Percentiles rank a stretch among this genome's conserved stretches.
phyloP scores from a whole-genome alignment of 106 monocot genomes.

The Agapanthus africanus region DNA sequence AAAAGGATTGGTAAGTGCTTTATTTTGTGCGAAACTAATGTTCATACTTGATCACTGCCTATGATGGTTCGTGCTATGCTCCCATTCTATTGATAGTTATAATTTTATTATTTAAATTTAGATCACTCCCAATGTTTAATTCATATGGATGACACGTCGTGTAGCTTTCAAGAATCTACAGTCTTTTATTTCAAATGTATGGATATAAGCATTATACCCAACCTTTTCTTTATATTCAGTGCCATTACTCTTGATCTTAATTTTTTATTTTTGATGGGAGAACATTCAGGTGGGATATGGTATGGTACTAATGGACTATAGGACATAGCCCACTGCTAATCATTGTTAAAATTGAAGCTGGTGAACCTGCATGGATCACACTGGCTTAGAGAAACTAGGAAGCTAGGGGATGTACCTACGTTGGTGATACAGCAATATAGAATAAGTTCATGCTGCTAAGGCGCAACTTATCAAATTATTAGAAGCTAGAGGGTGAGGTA shows the following conservation, averaged over 20 bases:
- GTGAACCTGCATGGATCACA: too few species aligned
- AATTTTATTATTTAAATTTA: neutral
- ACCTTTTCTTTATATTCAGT: neutral
- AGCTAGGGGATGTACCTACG: too few species aligned
- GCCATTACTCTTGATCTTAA: neutral
- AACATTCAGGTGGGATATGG: neutral
- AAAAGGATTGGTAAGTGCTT: slow-evolving; percentile 57
- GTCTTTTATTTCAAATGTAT: neutral
- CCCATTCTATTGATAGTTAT: neutral
- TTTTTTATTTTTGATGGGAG: neutral
- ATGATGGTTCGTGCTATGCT: neutral
- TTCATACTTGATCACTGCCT: neutral
- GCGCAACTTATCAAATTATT: too few species aligned
- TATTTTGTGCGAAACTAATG: slow-evolving; percentile 3
- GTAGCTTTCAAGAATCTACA: neutral
- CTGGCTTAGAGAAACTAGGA: too few species aligned
- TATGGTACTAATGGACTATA: neutral
- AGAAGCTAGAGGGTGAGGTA: too few species aligned
- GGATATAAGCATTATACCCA: neutral
- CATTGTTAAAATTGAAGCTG: too few species aligned
- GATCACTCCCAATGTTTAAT: neutral
- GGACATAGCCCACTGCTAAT: neutral
- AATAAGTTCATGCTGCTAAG: too few species aligned
- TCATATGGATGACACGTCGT: neutral
- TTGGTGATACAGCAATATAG: too few species aligned